Evolutionary conservation across 495 filamentous ascomycete species (phyloP), one percentile per base, ranked within the genome.

Genomic region (Aspergillus asperescens): DNA sequence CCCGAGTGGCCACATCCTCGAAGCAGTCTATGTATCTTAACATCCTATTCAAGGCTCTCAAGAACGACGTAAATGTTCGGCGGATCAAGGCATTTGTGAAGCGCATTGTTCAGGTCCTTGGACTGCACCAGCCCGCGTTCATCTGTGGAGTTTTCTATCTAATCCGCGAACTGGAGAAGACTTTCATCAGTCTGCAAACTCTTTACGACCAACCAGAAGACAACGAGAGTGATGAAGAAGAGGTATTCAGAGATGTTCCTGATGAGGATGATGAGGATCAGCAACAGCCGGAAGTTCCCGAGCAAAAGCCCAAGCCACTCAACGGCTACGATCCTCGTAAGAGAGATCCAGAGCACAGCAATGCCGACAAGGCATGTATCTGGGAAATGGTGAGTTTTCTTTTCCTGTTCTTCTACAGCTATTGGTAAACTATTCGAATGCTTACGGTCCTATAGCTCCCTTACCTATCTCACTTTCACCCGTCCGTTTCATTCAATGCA

Each of bases 21-120:
- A 97, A 97, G 67, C 94, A 98, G 63, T 83, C 90, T 1, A 73
- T 98, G 49, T 97, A 96, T 60, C 79, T 98, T 39, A 97, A 98
- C 61, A 77, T 98, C 0, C 69, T 98, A 1, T 96, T 87, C 76
- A 84, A 87, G 54, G 78, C 90, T 7, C 72, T 98, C 49, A 96
- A 91, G 73, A 80, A 84, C 7, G 93, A 98, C 57, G 74, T 89
- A 3, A 90, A 89, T 62, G 78, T 90, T 45, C 87, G 89, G 57
- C 84, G 93, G 1, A 86, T 96, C 45, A 94, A 96, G 68, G 92
- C 93, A 5, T 98, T 97, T 60, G 85, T 91, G 10, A 98, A 95
- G 70, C 81, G 93, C 47, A 79, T 98, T 55, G 72, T 96, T 23
- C 93, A 98, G 69, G 74, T 95, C n/a, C 71, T 89, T 35, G 70